Conservation (phyloP, 164 flowering plant genomes). For the Aristolochia californica region DNA sequence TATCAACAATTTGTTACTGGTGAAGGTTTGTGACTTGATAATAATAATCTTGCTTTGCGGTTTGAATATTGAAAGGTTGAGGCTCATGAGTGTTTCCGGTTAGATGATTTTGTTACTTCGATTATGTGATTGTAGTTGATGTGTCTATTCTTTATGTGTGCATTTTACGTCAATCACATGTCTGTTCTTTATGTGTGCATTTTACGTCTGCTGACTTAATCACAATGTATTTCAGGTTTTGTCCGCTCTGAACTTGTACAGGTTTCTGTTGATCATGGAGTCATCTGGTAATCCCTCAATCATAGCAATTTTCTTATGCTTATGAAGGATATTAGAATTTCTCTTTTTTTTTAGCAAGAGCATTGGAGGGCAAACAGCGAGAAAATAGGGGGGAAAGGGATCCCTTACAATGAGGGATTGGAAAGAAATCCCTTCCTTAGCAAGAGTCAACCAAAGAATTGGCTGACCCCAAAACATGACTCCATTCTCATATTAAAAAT, state of each 20-base stretch:
- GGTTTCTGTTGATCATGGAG: conserved; percentile 59
- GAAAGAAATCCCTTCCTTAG: not conserved
- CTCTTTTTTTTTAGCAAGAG: not conserved
- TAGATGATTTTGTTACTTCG: not conserved
- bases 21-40: not conserved
- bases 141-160: not conserved
- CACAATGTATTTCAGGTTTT: conserved; percentile 40
- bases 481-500: no score
- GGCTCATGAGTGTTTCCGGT: not conserved
- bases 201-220: not conserved
- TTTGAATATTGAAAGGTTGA: not conserved
- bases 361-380: not conserved
- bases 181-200: not conserved
- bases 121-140: not conserved
- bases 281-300: conserved; percentile 39
- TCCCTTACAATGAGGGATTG: not conserved
- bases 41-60: not conserved
- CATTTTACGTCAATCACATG: not conserved
- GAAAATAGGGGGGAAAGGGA: not conserved
- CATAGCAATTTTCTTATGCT: no score
- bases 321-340: not conserved
- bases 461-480: no score
- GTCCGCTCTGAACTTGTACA: conserved; percentile 79
- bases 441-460: not conserved
- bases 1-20: no score